A percentile compares a stretch with the other conserved stretches of the same genome.
These are phyloP conservation scores for Dicorynia guianensis DNA, from an alignment of 306 rosid species.

Conservation along the genomic window DNA sequence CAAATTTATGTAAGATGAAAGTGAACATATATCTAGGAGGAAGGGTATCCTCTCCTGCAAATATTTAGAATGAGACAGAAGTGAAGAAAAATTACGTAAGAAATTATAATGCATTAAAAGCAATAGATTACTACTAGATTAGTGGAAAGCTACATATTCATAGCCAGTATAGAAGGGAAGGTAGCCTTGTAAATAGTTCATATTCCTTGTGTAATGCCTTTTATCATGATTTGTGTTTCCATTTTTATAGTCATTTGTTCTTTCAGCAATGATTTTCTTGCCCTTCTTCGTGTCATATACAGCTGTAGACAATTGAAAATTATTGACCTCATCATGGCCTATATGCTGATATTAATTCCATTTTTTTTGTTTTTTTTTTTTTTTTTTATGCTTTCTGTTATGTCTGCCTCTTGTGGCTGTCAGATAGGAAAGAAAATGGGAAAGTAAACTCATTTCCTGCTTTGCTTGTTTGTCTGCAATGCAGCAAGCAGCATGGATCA, in stretches of 20 bases:
- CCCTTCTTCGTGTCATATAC: neutral
- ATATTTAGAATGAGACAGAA: conserved; percentile 12
- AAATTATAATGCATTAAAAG: neutral
- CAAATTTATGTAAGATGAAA: conserved; percentile 2
- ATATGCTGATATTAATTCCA: neutral
- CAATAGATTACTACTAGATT: neutral
- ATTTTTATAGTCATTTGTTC: neutral
- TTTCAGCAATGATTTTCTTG: neutral
- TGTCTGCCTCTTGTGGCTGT: neutral
- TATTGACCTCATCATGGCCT: neutral
- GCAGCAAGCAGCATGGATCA: neutral
- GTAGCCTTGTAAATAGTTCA: neutral
- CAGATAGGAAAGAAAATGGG: neutral
- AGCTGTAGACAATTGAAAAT: neutral
- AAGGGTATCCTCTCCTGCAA: neutral
- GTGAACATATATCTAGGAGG: neutral
- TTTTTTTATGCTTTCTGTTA: conserved; percentile 6
- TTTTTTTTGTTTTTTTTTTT: neutral
- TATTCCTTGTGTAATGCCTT: neutral
- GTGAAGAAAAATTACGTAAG: neutral
- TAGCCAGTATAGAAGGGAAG: neutral
- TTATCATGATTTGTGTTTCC: neutral
- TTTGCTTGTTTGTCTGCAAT: neutral
- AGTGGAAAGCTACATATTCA: neutral
- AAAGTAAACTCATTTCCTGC: neutral